Evolutionary conservation across 805 yeast genomes (phyloP).

Genomic region (Yamadazyma phyllophila): DNA sequence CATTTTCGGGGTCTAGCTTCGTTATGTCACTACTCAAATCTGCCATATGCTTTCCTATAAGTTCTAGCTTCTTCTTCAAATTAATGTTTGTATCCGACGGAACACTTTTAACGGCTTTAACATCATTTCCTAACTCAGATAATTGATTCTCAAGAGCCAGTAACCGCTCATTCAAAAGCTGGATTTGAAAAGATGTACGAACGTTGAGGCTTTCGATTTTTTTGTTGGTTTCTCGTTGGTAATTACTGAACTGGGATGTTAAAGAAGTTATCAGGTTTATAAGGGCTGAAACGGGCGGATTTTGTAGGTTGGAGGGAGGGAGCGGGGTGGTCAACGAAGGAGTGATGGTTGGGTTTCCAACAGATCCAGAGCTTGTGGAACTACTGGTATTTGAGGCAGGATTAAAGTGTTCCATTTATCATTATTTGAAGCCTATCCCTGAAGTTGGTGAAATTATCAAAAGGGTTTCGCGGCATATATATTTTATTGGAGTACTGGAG

Average conservation of each 20-base stretch:
- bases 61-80: conserved; percentile 12
- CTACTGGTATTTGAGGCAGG: background rate
- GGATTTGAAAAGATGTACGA: conserved; percentile 12
- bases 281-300: background rate
- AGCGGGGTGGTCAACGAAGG: background rate
- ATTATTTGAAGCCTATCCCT: conserved; percentile 3
- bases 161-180: conserved; percentile 12
- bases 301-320: background rate
- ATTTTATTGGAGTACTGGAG: background rate
- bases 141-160: conserved; percentile 8
- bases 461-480: conserved; percentile 4
- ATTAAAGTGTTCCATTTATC: conserved; percentile 11
- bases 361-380: background rate
- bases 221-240: conserved; percentile 19
- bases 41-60: conserved; percentile 16
- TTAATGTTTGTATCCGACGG: conserved; percentile 2
- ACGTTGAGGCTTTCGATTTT: conserved; percentile 21
- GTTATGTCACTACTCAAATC: conserved; percentile 16
- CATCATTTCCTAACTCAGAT: background rate
- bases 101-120: conserved; percentile 1
- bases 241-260: background rate
- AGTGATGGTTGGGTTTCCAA: background rate
- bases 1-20: conserved; percentile 5
- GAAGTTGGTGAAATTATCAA: background rate
- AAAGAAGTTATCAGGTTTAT: background rate